These are phyloP conservation scores for Eimeria necatrix DNA, from an alignment of 169 alveolate species.

Conservation along the genomic window DNA sequence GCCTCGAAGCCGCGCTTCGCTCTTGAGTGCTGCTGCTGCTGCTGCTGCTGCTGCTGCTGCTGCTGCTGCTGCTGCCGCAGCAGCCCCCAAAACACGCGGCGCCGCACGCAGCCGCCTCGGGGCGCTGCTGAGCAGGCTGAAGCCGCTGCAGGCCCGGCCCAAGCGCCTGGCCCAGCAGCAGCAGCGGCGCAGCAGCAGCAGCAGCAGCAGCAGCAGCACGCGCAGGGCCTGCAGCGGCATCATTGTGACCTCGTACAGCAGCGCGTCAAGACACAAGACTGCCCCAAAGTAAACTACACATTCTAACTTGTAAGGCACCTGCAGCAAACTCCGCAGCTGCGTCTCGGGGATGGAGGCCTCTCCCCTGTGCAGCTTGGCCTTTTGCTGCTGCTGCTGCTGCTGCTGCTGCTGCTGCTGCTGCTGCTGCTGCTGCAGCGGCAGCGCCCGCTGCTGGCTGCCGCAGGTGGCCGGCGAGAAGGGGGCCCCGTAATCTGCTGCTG, in stretches of 20 bases:
- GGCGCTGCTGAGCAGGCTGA: neutral
- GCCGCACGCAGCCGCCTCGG: neutral
- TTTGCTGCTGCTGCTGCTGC: neutral
- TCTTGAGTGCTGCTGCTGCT: neutral
- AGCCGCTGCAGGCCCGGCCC: neutral
- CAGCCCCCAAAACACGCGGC: neutral
- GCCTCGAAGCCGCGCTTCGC: neutral
- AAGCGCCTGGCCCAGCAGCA: neutral
- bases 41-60: neutral
- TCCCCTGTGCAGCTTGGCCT: neutral
- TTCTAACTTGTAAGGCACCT: slow-evolving; percentile 78
- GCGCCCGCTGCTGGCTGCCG: neutral
- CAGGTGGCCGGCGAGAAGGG: neutral
- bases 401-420: neutral
- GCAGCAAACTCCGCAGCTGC: slow-evolving; percentile 27
- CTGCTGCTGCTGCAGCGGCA: neutral
- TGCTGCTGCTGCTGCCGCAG: neutral
- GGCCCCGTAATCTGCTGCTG: neutral
- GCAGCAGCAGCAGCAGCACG: slow-evolving; percentile 26
- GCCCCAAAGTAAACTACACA: slow-evolving; percentile 78
- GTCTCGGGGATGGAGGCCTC: slow-evolving; percentile 62
- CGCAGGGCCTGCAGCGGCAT: slow-evolving; percentile 83
- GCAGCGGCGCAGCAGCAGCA: neutral
- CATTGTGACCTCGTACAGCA: slow-evolving; percentile 85
- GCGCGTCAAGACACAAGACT: slow-evolving; percentile 84